A percentile compares a stretch with the other conserved stretches of the same genome.
Evolutionary conservation across 225 moss, liverwort and hornwort genomes (phyloP).

Genomic region (Polytrichum formosum): DNA sequence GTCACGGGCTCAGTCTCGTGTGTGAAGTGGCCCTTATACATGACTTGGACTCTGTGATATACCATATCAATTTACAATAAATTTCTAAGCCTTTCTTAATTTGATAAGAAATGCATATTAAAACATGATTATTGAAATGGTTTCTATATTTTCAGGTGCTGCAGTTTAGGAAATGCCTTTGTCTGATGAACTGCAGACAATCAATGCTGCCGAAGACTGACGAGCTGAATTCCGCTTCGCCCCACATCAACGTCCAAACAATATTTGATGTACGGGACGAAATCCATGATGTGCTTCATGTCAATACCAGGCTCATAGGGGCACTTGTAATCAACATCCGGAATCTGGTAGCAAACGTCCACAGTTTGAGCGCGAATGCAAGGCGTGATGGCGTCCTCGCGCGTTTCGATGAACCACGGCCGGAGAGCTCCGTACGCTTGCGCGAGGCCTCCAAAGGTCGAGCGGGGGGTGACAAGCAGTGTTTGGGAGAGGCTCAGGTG

Average conservation of each 20-base stretch:
- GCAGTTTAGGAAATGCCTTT: too few relatives aligned
- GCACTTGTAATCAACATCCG: slow-evolving; percentile 2
- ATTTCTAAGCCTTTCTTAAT: too few relatives aligned
- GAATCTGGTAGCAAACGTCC: slow-evolving; percentile 26
- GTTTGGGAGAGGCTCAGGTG: slow-evolving; percentile 43
- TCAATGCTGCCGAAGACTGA: not conserved
- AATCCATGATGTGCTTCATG: slow-evolving; percentile 7
- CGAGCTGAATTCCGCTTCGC: slow-evolving; percentile 24
- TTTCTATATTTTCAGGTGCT: too few relatives aligned
- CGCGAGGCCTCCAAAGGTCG: slow-evolving; percentile 38
- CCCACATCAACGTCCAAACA: slow-evolving; percentile 29
- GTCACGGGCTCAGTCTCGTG: too few relatives aligned
- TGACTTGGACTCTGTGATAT: too few relatives aligned
- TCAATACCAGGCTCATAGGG: slow-evolving; percentile 14
- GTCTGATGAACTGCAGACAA: too few relatives aligned
- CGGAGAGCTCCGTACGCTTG: slow-evolving; percentile 42
- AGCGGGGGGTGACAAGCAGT: slow-evolving; percentile 23
- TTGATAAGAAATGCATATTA: too few relatives aligned
- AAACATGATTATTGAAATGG: too few relatives aligned
- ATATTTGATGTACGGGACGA: slow-evolving; percentile 21
- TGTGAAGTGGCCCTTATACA: too few relatives aligned
- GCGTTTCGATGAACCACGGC: slow-evolving; percentile 37
- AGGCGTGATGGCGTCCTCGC: slow-evolving; percentile 20
- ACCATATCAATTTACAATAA: too few relatives aligned
- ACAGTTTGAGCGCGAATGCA: slow-evolving; percentile 31